Percentiles rank a stretch among this genome's conserved stretches.
phyloP scores from a whole-genome alignment of 108 stramenopile species.

The Cylindrotheca fusiformis region DNA sequence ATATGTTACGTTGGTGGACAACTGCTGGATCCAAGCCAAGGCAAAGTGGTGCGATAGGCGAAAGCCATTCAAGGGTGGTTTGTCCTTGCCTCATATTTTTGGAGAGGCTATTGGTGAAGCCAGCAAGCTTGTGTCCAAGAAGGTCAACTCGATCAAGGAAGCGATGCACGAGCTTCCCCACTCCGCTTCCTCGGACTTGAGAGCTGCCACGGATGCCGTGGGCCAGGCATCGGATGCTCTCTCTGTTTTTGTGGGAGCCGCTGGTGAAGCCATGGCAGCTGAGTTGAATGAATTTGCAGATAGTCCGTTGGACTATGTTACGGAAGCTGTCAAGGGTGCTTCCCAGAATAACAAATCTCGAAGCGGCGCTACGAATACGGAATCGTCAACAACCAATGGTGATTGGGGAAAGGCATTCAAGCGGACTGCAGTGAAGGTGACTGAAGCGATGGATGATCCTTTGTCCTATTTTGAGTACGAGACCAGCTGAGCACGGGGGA shows the following conservation, averaged over 20 bases:
- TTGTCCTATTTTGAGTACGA: conserved; percentile 1
- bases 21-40: conserved; percentile 43
- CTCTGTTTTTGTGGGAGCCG: conserved; percentile 1
- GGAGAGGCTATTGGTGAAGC: conserved; percentile 6
- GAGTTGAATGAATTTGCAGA: conserved; percentile 4
- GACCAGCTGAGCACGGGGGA: too few species aligned
- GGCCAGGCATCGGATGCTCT: background rate
- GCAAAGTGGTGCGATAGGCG: conserved; percentile 14
- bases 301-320: background rate
- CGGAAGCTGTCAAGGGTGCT: conserved; percentile 6
- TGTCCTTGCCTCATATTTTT: conserved; percentile 7
- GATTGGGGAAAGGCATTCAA: conserved; percentile 2
- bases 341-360: too few species aligned
- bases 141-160: background rate
- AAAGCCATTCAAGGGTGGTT: background rate
- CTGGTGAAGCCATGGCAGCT: background rate
- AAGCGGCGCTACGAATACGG: too few species aligned
- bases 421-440: conserved; percentile 6
- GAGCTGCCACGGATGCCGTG: conserved; percentile 3
- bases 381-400: background rate
- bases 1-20: conserved; percentile 25
- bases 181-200: background rate
- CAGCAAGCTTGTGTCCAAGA: conserved; percentile 8
- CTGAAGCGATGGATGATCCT: conserved; percentile 1
- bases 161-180: conserved; percentile 1